Base-by-base conservation (phyloP, 2,329 filamentous ascomycete species). In the Fusarium pininemorale region DNA sequence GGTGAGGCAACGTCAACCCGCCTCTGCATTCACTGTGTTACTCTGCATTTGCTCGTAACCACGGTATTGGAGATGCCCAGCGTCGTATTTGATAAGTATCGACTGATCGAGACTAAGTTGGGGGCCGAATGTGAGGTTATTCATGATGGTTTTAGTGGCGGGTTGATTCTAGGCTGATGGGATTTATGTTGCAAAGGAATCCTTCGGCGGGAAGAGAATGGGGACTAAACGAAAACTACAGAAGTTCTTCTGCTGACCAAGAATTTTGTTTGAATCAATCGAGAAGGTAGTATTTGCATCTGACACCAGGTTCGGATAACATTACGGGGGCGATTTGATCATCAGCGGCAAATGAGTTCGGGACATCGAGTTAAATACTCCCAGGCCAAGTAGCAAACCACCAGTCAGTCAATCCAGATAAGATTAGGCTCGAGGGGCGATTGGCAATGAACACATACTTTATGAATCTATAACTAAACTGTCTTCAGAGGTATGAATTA, bases 51-150 rank as follows among this genome's bases (percentile, higher is more conserved):
- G 6, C 16, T 22, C 3, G 20, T 28, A n/a, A 41, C 35, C 35
- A 37, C 20, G 47, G 38, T 45, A 64, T 48, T 41, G 35, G 51
- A 37, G 42, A 28, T 26, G 30, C 26, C 16, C 42, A 66, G 42
- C 37, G 64, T 67, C 38, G 62, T 42, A 66, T 67, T 24, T 1
- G 38, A 57, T 56, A 45, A 39, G n/a, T 38, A 32, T 67, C 24
- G 62, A 66, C 38, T 35, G 62, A 66, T 66, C 38, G 50, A 58
- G 64, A 67, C 37, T 26, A 28, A 28, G 5, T 39, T 60, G 44
- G 45, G 35, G 7, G 45, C 50, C 15, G 30, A 47, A 39, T 10
- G 13, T 57, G 38, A 30, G 45, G 35, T 41, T 60, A 41, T 41
- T 14, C 24, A 14, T 3, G 6, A 20, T 13, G 15, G n/a, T 9